Evolutionary conservation across 75 land plant species (phyloP).

Genomic region (Chamaecyparis obtusa): DNA sequence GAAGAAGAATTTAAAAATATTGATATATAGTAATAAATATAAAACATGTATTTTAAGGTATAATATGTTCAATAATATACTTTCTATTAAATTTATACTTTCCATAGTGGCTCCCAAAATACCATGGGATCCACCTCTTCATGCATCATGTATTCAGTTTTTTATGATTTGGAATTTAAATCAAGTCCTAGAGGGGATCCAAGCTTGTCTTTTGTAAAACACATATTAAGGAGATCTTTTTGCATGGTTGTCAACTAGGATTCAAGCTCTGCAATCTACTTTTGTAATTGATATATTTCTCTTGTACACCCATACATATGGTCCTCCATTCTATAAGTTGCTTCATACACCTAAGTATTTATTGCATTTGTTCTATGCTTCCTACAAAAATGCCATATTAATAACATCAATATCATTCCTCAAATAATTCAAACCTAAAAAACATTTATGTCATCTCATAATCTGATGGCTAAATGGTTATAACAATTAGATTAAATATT

Average conservation of each 20-base stretch:
- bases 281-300: conserved; percentile 36
- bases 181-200: not conserved
- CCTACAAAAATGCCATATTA: not conserved
- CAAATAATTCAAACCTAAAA: no score
- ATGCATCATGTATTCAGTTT: not conserved
- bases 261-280: conserved; percentile 12
- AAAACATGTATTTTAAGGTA: no score
- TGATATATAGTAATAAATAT: no score
- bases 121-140: no score
- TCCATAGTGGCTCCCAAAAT: no score
- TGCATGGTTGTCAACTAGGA: no score
- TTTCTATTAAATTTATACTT: no score
- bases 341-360: conserved; percentile 16
- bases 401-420: not conserved
- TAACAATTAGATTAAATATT: no score
- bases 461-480: no score
- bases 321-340: conserved; percentile 33
- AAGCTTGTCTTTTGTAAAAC: not conserved
- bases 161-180: not conserved
- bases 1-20: no score
- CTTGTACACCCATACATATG: conserved; percentile 58
- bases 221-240: conserved; percentile 12
- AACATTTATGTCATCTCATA: no score
- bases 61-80: no score
- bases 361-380: conserved; percentile 48